These are phyloP conservation scores for Debaryomyces tyrocola DNA, from an alignment of 805 yeast genomes.

Conservation along the genomic window DNA sequence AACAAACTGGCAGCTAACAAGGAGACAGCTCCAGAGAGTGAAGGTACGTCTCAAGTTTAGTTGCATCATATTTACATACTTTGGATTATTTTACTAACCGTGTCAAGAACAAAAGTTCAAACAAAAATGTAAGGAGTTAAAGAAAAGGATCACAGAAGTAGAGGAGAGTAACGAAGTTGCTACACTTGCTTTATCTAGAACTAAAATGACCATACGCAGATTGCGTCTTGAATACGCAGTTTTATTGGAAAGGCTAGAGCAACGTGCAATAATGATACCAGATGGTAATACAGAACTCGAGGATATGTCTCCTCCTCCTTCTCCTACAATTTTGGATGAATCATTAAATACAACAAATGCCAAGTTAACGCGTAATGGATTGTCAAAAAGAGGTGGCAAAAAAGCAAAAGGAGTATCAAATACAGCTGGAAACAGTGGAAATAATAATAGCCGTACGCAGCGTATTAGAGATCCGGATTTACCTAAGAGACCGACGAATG, in stretches of 20 bases:
- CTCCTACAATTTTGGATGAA: constrained; percentile 36
- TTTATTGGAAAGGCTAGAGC: constrained; percentile 76
- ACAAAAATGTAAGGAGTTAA: constrained; percentile 71
- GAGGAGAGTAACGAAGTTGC: constrained; percentile 78
- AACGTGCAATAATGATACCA: constrained; percentile 38
- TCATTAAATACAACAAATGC: constrained; percentile 22
- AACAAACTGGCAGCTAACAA: constrained; percentile 10
- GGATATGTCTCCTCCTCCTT: constrained; percentile 43
- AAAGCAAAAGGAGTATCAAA: constrained; percentile 13
- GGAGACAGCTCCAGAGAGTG: constrained; percentile 37
- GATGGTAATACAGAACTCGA: constrained; percentile 23
- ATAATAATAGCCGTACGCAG: constrained; percentile 20
- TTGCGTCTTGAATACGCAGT: constrained; percentile 81
- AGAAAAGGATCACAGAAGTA: constrained; percentile 64
- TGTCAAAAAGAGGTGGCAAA: constrained; percentile 17
- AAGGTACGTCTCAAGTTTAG: constrained; percentile 32
- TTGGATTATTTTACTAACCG: neutral
- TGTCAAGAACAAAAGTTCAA: constrained; percentile 42
- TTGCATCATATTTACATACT: too few species aligned
- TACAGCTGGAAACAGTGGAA: constrained; percentile 23
- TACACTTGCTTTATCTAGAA: constrained; percentile 72
- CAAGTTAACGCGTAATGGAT: constrained; percentile 17
- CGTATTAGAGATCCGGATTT: constrained; percentile 74
- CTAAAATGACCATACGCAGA: constrained; percentile 73
- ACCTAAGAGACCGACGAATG: constrained; percentile 89